Evolutionary conservation across 1,139 yeast genomes (phyloP), one percentile per base, ranked within the genome.

Genomic region (Candida sanyaensis): DNA sequence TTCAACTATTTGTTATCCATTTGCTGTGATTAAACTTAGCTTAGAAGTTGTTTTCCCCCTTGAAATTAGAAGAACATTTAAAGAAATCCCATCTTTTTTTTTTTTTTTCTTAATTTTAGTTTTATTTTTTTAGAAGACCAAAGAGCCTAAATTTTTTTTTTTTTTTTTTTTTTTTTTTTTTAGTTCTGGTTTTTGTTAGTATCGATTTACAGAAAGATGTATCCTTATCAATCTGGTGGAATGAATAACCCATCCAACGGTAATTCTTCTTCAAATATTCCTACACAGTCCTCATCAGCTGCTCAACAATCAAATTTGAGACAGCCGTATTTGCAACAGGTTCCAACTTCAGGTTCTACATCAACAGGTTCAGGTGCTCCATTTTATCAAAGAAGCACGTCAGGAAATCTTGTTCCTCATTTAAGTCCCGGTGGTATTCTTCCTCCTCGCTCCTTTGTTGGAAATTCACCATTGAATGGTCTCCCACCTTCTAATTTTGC

Each of bases 331-430:
- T 28, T 31, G 38, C 49, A 43, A 29, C 47, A 43, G 42, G 50
- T 31, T 13, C 47, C 43, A 6, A 30, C 49, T 4, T 6, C 39
- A 24, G 24, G 28, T 26, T 26, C 27, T 11, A 28, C 39, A 36
- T 37, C 37, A 5, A 40, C 41, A 6, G 29, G 32, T 28, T 31
- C 49, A 12, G 27, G 17, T 26, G n/a, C 17, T 31, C 8, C 43
- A 26, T 41, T 31, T 26, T 41, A 41, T 26, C 43, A 23, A 24
- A 32, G 43, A 32, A 32, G n/a, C 23, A 12, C 43, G 3, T 11
- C 36, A 11, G 33, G 42, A 32, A 45, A 45, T 44, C 49, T 52
- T 6, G 50, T 49, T 5, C 53, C 54, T 8, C 52, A 52, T 41
- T 46, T 49, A 21, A 46, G 46, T 41, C 50, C 44, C 30, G 46